Conservation (phyloP, 805 yeast genomes). For the Candida schatavii region DNA sequence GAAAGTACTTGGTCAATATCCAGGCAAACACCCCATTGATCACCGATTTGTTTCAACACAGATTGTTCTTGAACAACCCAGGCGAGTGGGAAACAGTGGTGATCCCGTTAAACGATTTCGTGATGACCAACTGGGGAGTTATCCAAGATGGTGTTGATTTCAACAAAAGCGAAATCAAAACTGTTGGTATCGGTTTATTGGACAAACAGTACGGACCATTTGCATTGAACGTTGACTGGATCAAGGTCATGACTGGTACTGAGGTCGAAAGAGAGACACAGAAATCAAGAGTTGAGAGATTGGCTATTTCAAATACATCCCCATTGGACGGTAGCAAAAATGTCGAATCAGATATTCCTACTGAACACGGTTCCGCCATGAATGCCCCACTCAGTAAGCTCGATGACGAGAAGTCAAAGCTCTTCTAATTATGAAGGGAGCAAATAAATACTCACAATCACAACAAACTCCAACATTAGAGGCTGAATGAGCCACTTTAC, state of each 20-base stretch:
- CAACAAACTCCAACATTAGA: too few species aligned
- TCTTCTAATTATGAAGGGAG: not conserved
- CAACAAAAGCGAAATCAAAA: slow-evolving; percentile 62
- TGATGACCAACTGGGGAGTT: slow-evolving; percentile 79
- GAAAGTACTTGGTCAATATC: slow-evolving; percentile 75
- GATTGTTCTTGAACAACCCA: slow-evolving; percentile 67
- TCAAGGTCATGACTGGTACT: slow-evolving; percentile 63
- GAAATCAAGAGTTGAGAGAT: slow-evolving; percentile 29
- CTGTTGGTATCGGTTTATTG: slow-evolving; percentile 74
- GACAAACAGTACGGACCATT: slow-evolving; percentile 80
- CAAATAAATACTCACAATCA: too few species aligned
- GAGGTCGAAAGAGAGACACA: slow-evolving; percentile 43
- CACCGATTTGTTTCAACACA: slow-evolving; percentile 79
- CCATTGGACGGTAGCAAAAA: slow-evolving; percentile 9
- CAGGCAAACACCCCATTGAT: slow-evolving; percentile 78
- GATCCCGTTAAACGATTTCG: slow-evolving; percentile 74
- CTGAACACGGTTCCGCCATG: slow-evolving; percentile 24
- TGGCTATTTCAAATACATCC: slow-evolving; percentile 9
- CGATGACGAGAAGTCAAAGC: not conserved
- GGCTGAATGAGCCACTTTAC: too few species aligned
- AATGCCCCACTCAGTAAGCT: slow-evolving; percentile 10
- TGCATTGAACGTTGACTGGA: slow-evolving; percentile 65
- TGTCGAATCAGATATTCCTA: slow-evolving; percentile 11
- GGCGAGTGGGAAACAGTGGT: slow-evolving; percentile 84
- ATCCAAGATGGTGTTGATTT: slow-evolving; percentile 50